phyloP scores from a whole-genome alignment of 1,284 basidiomycete genomes.

The Trichosporon ovoides region DNA sequence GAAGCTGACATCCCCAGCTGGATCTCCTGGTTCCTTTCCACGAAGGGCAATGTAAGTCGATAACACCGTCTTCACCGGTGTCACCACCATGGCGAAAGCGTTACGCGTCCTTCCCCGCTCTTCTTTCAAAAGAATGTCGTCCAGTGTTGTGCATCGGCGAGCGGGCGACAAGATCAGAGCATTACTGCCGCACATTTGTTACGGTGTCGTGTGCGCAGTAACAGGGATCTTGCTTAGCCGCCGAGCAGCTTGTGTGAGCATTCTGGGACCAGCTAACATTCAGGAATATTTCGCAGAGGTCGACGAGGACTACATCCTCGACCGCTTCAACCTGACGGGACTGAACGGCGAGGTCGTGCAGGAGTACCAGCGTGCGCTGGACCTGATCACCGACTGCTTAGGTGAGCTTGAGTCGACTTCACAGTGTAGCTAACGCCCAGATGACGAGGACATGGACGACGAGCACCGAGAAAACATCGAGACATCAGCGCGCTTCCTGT shows the following conservation, averaged over 20 bases:
- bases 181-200: no score
- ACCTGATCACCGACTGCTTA: conserved; percentile 78
- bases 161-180: no score
- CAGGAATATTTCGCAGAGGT: conserved; percentile 98
- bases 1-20: conserved; percentile 61
- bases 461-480: conserved; percentile 59
- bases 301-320: conserved; percentile 97
- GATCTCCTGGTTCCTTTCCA: conserved; percentile 98
- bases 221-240: no score
- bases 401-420: background rate
- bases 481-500: conserved; percentile 80
- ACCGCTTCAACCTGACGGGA: conserved; percentile 96
- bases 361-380: conserved; percentile 88
- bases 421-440: conserved; percentile 22
- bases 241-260: no score
- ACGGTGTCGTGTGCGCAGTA: no score
- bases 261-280: background rate
- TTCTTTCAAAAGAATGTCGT: no score
- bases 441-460: conserved; percentile 53
- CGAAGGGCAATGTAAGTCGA: conserved; percentile 51
- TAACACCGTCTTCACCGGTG: background rate
- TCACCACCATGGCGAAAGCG: background rate
- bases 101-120: no score
- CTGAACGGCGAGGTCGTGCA: conserved; percentile 87
- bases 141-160: no score